A percentile compares a stretch with the other conserved stretches of the same genome.
Conservation (phyloP, 202 grass and related monocot genomes). For the Schoenoplectus tabernaemontani region DNA sequence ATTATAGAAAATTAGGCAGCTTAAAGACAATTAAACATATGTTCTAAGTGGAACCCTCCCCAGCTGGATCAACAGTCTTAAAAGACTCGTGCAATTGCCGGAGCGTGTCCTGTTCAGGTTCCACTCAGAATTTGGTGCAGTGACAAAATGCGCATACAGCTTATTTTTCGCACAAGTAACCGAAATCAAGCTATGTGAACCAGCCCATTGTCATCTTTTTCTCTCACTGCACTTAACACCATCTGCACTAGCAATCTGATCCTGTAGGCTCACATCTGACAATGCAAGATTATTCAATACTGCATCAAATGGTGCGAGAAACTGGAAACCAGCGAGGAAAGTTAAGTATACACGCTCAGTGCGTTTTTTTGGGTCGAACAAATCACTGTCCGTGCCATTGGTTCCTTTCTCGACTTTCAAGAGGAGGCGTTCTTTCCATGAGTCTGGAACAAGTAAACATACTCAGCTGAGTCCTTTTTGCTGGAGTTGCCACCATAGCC, state of each 20-base stretch:
- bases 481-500: conserved; percentile 84
- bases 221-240: conserved; percentile 37
- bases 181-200: conserved; percentile 69
- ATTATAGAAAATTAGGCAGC: conserved; percentile 4
- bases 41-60: neutral
- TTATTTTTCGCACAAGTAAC: conserved; percentile 85
- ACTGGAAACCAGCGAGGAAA: conserved; percentile 53
- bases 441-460: conserved; percentile 67
- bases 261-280: conserved; percentile 72
- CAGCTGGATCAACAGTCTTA: conserved; percentile 43
- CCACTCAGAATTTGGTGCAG: conserved; percentile 65
- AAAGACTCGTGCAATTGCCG: conserved; percentile 77
- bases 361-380: conserved; percentile 85
- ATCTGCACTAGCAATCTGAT: conserved; percentile 73
- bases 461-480: conserved; percentile 84
- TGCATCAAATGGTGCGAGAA: conserved; percentile 56
- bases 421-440: conserved; percentile 85
- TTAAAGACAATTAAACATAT: neutral
- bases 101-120: conserved; percentile 49
- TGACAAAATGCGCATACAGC: conserved; percentile 84
- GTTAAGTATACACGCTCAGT: conserved; percentile 76
- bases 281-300: conserved; percentile 84
- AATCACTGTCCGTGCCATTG: conserved; percentile 90
- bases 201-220: conserved; percentile 32
- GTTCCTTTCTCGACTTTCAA: conserved; percentile 99